A percentile compares a stretch with the other conserved stretches of the same genome.
phyloP scores from a whole-genome alignment of 78 protist species.

The Fonticula alba region DNA sequence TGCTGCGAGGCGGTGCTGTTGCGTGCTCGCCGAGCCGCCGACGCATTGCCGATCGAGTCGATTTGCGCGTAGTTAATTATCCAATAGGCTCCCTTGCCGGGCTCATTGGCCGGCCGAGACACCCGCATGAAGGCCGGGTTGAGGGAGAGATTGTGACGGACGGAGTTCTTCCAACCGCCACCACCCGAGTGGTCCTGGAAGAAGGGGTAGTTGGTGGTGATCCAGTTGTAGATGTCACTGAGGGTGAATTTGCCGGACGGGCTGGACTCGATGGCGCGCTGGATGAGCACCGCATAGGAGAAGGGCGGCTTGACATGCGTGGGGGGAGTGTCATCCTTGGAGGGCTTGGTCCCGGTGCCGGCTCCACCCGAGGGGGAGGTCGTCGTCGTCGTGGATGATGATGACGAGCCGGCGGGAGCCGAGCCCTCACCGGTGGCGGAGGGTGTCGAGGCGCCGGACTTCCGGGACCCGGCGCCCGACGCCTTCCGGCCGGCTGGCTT shows the following conservation, averaged over 20 bases:
- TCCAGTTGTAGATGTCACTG: constrained; percentile 10
- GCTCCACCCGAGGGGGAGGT: too few relatives aligned
- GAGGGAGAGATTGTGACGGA: constrained; percentile 31
- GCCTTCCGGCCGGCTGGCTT: too few relatives aligned
- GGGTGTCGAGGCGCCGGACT: too few relatives aligned
- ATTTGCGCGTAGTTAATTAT: background rate
- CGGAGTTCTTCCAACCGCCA: constrained; percentile 9
- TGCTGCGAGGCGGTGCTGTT: too few relatives aligned
- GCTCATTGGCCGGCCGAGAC: background rate
- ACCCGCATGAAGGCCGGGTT: constrained; percentile 8
- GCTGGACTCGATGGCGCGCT: background rate
- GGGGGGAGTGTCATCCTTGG: too few relatives aligned
- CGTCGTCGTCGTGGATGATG: too few relatives aligned
- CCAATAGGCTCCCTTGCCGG: constrained; percentile 17
- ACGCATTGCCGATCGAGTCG: too few relatives aligned
- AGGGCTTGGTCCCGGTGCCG: too few relatives aligned
- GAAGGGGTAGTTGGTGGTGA: background rate
- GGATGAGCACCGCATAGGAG: constrained; percentile 6
- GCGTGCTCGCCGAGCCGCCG: too few relatives aligned
- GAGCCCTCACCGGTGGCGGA: too few relatives aligned
- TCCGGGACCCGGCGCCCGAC: too few relatives aligned
- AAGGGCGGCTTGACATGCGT: constrained; percentile 1
- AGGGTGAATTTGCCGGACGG: background rate
- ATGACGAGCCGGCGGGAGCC: too few relatives aligned
- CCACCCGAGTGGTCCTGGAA: background rate